Evolutionary conservation across 768 basidiomycete genomes (phyloP), one percentile per base, ranked within the genome.

Genomic region (Solioccasus polychromus): DNA sequence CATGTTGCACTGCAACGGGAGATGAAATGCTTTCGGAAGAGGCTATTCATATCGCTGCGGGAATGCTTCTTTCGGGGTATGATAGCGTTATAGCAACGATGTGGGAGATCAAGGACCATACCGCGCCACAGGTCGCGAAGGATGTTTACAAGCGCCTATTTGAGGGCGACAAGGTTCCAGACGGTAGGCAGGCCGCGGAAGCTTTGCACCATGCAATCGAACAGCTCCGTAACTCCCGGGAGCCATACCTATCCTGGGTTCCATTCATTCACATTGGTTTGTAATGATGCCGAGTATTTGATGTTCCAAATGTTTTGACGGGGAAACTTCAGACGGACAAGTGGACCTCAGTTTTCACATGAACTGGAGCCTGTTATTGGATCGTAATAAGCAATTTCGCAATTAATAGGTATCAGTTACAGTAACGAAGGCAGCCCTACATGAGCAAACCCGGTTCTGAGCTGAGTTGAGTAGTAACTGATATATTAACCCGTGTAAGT

Each of bases 21-120:
- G 40, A 43, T 3, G 18, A 31, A 18, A 8, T 19, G 4, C 10
- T 31, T 5, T 18, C 28, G 4, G 38, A 45, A 10, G 44, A 42
- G 10, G 28, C n/a, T n/a, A n/a, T n/a, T n/a, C n/a, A n/a, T n/a
- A n/a, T n/a, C n/a, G n/a, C n/a, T n/a, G n/a, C n/a, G n/a, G 43
- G 35, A 8, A 39, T 44, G 43, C 35, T 44, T 22, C 35, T 38
- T 22, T 35, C 43, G 8, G 43, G 43, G 26, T 44, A 44, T 12
- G 9, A 12, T 11, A 6, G 36, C 3, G 19, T 14, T 3, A 15
- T 44, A 2, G 43, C 35, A n/a, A 44, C 20, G 3, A 44, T 39
- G 43, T 44, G 43, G 43, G 3, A 11, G n/a, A 44, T 44, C 12
- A 29, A 39, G 26, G 43, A 44, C 8, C 26, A 20, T 20, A 36